Conservation (phyloP, 169 alveolate genomes). For the Plasmodium gaboni region DNA sequence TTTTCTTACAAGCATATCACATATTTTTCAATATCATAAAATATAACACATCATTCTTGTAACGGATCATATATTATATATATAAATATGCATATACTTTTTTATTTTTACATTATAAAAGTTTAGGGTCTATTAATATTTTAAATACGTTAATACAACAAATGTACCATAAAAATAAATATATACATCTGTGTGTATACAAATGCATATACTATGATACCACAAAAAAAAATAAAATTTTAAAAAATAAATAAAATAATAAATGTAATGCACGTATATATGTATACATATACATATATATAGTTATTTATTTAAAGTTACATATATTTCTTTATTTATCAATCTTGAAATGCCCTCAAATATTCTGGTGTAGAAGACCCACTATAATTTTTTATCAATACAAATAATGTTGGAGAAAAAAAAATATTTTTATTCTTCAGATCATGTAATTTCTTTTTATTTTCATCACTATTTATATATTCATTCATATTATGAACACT, state of each 20-base stretch:
- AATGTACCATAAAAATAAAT: too few relatives aligned
- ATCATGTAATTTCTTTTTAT: constrained; percentile 43
- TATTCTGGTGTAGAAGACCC: constrained; percentile 31
- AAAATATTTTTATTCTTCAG: constrained; percentile 33
- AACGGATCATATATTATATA: too few relatives aligned
- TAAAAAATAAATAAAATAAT: not conserved
- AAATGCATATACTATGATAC: too few relatives aligned
- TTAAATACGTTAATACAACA: too few relatives aligned
- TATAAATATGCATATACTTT: too few relatives aligned
- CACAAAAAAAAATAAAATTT: not conserved
- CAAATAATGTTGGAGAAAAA: constrained; percentile 63
- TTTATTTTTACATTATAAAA: too few relatives aligned
- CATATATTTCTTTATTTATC: not conserved
- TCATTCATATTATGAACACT: constrained; percentile 42
- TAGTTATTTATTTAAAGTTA: too few relatives aligned
- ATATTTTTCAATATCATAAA: too few relatives aligned
- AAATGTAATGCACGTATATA: not conserved
- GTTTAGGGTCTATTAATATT: too few relatives aligned
- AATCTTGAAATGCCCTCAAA: not conserved
- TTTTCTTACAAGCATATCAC: too few relatives aligned
- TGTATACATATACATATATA: not conserved
- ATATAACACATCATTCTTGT: too few relatives aligned
- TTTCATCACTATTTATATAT: constrained; percentile 40
- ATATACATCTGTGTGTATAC: too few relatives aligned
- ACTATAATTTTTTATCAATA: constrained; percentile 27